Conservation (phyloP, 2,329 filamentous ascomycete genomes). For the Ophiosphaerella herpotricha region DNA sequence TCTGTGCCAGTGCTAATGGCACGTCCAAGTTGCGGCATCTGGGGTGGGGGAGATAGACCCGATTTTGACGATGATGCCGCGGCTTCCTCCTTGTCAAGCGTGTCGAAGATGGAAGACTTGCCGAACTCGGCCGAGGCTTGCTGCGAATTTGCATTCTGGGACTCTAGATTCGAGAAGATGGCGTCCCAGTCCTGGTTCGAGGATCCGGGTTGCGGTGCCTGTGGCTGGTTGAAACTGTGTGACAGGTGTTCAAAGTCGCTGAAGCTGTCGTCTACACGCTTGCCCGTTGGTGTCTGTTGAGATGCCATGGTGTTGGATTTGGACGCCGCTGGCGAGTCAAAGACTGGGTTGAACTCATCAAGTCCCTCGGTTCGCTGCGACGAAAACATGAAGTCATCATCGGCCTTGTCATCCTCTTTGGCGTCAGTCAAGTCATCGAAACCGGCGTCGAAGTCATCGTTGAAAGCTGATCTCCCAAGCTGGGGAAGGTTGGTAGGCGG, state of each 20-base stretch:
- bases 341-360: conserved; percentile 80
- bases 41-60: conserved; percentile 18
- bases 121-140: conserved; percentile 41
- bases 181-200: conserved; percentile 86
- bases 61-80: conserved; percentile 36
- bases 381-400: conserved; percentile 81
- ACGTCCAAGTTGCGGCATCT: conserved; percentile 61
- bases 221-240: conserved; percentile 47
- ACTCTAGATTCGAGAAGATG: conserved; percentile 82
- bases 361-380: conserved; percentile 63
- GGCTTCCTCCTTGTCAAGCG: conserved; percentile 39
- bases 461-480: conserved; percentile 62
- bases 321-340: conserved; percentile 67
- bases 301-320: conserved; percentile 55
- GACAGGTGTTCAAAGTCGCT: conserved; percentile 54
- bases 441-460: conserved; percentile 75
- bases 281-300: conserved; percentile 48
- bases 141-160: conserved; percentile 43
- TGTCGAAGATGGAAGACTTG: conserved; percentile 43
- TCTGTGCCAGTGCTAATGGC: conserved; percentile 74
- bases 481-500: conserved; percentile 39
- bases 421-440: conserved; percentile 85
- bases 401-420: conserved; percentile 72
- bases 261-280: conserved; percentile 52
- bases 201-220: conserved; percentile 47